These are phyloP conservation scores for Podospora comata DNA, from an alignment of 495 filamentous ascomycete genomes.

Conservation along the genomic window DNA sequence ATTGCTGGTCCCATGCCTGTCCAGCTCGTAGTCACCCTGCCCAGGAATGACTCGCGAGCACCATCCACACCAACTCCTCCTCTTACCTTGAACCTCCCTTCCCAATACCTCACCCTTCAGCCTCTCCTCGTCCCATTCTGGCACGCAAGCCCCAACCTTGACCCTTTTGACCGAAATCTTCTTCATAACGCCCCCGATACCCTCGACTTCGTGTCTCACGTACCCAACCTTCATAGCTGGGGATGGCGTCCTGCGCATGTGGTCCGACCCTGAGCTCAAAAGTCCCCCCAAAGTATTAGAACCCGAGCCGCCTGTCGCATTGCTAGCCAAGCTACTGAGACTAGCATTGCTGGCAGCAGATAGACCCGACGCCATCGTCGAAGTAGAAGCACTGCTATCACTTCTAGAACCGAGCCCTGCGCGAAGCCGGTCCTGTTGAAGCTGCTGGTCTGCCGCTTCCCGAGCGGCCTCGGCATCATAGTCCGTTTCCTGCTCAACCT, in stretches of 20 bases:
- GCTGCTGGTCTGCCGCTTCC: slow-evolving; percentile 19
- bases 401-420: slow-evolving; percentile 7
- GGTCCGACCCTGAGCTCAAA: not conserved
- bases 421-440: slow-evolving; percentile 5
- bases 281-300: not conserved
- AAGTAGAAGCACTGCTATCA: slow-evolving; percentile 12
- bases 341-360: not conserved
- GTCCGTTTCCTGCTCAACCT: slow-evolving; percentile 76
- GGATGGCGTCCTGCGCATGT: slow-evolving; percentile 37
- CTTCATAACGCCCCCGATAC: slow-evolving; percentile 80
- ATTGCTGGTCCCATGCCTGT: slow-evolving; percentile 11
- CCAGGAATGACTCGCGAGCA: slow-evolving; percentile 58
- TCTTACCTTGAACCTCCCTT: slow-evolving; percentile 53
- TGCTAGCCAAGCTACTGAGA: slow-evolving; percentile 6
- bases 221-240: slow-evolving; percentile 61
- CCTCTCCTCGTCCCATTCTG: slow-evolving; percentile 76
- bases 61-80: slow-evolving; percentile 66
- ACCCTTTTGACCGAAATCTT: slow-evolving; percentile 74
- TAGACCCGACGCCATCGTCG: slow-evolving; percentile 1
- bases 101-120: slow-evolving; percentile 52
- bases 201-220: slow-evolving; percentile 78
- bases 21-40: slow-evolving; percentile 33
- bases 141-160: slow-evolving; percentile 73
- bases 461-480: slow-evolving; percentile 65
- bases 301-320: slow-evolving; percentile 13